A percentile compares a stretch with the other conserved stretches of the same genome.
Conservation (phyloP, 805 yeast genomes). For the Suhomyces tanzawaensis region DNA sequence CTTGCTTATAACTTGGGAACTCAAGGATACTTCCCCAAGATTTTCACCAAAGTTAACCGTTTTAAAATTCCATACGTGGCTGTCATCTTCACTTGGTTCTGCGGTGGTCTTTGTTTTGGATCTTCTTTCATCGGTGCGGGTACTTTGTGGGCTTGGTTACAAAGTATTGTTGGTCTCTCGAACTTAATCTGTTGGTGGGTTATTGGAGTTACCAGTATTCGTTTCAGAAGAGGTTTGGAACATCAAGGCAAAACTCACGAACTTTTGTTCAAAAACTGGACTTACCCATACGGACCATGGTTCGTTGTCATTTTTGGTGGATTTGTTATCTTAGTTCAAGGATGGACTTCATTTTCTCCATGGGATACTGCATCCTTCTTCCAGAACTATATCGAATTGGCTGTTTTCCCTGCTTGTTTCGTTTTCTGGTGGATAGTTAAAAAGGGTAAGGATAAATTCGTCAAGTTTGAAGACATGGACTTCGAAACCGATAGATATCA, state of each 20-base stretch:
- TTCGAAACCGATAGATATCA: constrained; percentile 51
- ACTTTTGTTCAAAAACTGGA: constrained; percentile 46
- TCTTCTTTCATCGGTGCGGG: constrained; percentile 56
- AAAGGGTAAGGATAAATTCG: constrained; percentile 40
- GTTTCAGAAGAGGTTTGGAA: constrained; percentile 47
- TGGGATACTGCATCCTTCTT: constrained; percentile 43
- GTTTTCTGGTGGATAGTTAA: constrained; percentile 41
- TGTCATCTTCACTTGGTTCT: constrained; percentile 48
- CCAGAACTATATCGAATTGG: constrained; percentile 45
- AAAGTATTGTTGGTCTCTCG: constrained; percentile 51
- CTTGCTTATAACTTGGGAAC: constrained; percentile 49
- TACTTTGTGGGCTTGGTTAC: constrained; percentile 52
- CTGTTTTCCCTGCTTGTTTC: constrained; percentile 46
- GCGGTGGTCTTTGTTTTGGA: constrained; percentile 60
- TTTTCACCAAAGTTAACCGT: constrained; percentile 42
- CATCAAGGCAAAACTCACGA: constrained; percentile 44
- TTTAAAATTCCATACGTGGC: constrained; percentile 50
- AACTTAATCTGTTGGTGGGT: constrained; percentile 52
- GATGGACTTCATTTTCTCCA: constrained; percentile 51
- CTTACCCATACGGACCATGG: constrained; percentile 52
- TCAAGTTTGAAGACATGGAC: constrained; percentile 48
- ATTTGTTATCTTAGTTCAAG: constrained; percentile 50
- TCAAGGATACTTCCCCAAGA: constrained; percentile 46
- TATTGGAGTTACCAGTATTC: constrained; percentile 47
- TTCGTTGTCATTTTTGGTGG: constrained; percentile 41